phyloP scores from a whole-genome alignment of 257 asterid genomes.

The Thymus quinquecostatus region DNA sequence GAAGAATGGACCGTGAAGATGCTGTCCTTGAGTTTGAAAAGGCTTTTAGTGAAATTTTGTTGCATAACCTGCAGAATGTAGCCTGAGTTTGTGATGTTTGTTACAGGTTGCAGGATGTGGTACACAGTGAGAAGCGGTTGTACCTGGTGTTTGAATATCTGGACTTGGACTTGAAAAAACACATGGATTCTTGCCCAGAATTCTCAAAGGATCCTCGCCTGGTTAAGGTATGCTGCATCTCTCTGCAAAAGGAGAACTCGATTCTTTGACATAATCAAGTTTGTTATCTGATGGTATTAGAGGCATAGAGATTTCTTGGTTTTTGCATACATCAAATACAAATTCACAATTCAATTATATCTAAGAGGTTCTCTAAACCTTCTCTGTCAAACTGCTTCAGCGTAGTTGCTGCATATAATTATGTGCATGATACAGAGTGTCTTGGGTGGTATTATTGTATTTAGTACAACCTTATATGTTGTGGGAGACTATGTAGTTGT shows the following conservation, averaged over 20 bases:
- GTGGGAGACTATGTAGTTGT: background rate
- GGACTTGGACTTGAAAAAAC: constrained; percentile 97
- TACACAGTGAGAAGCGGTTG: constrained; percentile 88
- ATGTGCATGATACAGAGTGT: constrained; percentile 7
- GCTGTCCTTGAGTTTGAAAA: background rate
- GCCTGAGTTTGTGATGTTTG: constrained; percentile 17
- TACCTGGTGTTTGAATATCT: constrained; percentile 96
- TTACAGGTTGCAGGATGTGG: constrained; percentile 96
- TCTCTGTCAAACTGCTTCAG: constrained; percentile 9
- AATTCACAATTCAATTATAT: background rate
- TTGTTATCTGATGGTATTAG: constrained; percentile 20
- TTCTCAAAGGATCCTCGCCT: constrained; percentile 80
- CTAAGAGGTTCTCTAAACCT: background rate
- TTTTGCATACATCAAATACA: constrained; percentile 1
- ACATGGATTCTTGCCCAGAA: constrained; percentile 96
- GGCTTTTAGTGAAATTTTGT: constrained; percentile 13
- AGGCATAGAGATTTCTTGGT: constrained; percentile 7
- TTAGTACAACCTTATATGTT: background rate
- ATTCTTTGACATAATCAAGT: constrained; percentile 6
- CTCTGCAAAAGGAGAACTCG: constrained; percentile 21
- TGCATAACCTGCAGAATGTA: background rate
- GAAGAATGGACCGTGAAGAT: constrained; percentile 8
- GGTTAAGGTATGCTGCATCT: constrained; percentile 64
- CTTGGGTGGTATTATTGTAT: constrained; percentile 22
- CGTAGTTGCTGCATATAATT: constrained; percentile 19